phyloP scores from a whole-genome alignment of 1,284 basidiomycete species.

The Golubevia pallescens region DNA sequence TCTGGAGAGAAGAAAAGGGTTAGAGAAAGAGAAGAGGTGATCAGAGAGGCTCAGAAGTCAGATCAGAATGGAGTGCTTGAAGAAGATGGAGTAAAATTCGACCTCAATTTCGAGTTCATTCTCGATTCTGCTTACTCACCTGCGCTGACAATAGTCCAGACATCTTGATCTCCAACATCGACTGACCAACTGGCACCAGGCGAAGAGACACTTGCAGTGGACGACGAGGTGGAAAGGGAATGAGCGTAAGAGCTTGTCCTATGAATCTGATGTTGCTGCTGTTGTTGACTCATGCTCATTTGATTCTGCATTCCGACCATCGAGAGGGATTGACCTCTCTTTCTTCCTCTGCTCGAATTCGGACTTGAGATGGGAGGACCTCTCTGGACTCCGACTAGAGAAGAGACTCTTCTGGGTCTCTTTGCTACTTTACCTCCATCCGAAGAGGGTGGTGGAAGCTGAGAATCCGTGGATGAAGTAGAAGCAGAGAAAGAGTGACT shows the following conservation, averaged over 20 bases:
- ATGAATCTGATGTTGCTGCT: conserved; percentile 17
- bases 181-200: conserved; percentile 36
- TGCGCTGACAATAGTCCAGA: conserved; percentile 55
- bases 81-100: too few relatives aligned
- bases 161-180: conserved; percentile 41
- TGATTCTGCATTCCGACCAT: conserved; percentile 40
- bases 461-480: conserved; percentile 18
- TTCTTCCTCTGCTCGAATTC: conserved; percentile 25
- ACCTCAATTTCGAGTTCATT: background rate
- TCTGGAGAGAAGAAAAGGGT: conserved; percentile 11
- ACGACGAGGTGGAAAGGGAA: conserved; percentile 28
- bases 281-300: conserved; percentile 12
- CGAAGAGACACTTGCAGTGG: conserved; percentile 25
- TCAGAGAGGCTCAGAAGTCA: too few relatives aligned
- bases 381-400: conserved; percentile 39
- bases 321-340: conserved; percentile 46
- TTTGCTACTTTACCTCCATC: conserved; percentile 45
- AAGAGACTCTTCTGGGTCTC: conserved; percentile 46
- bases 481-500: background rate
- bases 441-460: conserved; percentile 26
- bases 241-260: conserved; percentile 28
- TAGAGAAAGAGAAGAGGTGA: background rate
- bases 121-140: background rate
- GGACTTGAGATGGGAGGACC: conserved; percentile 21
- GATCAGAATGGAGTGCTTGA: too few relatives aligned